Base-by-base conservation (phyloP, 169 alveolate genomes). In the Cryptosporidium andersoni region DNA sequence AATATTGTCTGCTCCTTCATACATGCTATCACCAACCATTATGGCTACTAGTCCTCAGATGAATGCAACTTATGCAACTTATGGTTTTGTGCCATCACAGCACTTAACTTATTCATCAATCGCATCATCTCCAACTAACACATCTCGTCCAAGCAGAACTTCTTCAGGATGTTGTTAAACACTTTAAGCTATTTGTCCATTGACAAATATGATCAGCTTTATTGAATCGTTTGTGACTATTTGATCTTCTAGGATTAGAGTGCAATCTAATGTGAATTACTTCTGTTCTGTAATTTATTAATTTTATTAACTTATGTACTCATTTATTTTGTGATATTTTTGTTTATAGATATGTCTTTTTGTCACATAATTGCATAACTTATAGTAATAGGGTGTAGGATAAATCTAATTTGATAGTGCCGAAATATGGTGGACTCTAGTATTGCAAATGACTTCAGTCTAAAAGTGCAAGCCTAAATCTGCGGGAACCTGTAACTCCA, bases 121-220 rank as follows among this genome's bases (percentile, higher is more conserved):
- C 12, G 43, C 47, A 12, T 40, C 52, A 9, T 58, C 74, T 42
- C 85, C 85, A 7, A 42, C 62, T 7, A 74, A 74, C 49, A 34
- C 74, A 4, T 74, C 85, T 40, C 55, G 62, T 12, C 85, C 85
- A 12, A 42, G 64, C 40, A 74, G 60, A 43, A 45, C 42, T 37
- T 74, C 66, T 52, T 43, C 85, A 39, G 85, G 85, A n/a, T 74
- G 85, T 4, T 74, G 85, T 55, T 74, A 60, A 43, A 14, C 4
- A 62, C 36, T 62, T 7, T 14, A 49, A 37, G 12, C 9, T 40
- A 11, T 2, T 36, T 40, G 36, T 37, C n/a, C 51, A 62, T 37
- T 37, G 5, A 62, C n/a, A 37, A 14, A 62, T 14, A 14, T 62
- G 25, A 14, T 14, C 42, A 62, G 14, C 42, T 62, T 25, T 14